These are phyloP conservation scores for Chlorella ohadii DNA, from an alignment of 139 green algal species.

Conservation along the genomic window DNA sequence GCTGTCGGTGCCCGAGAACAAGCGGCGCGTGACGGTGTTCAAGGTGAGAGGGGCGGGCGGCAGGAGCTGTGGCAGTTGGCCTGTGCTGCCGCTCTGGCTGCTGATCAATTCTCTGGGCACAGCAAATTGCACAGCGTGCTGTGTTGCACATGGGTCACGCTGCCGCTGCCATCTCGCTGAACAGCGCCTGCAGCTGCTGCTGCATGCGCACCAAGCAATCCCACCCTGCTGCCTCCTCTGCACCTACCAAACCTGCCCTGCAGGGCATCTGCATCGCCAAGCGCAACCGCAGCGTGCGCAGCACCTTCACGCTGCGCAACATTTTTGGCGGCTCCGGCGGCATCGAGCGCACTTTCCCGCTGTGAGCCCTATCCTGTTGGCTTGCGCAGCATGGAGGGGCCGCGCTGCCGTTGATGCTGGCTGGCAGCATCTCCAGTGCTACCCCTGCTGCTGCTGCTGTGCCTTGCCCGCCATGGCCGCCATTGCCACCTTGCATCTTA, in stretches of 20 bases:
- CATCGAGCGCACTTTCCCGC: constrained; percentile 66
- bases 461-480: too few species aligned
- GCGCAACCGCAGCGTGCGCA: constrained; percentile 49
- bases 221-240: too few species aligned
- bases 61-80: too few species aligned
- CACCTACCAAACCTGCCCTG: too few species aligned
- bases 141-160: too few species aligned
- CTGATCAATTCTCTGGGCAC: too few species aligned
- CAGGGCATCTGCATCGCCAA: constrained; percentile 63
- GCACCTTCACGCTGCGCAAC: constrained; percentile 68
- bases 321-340: constrained; percentile 45
- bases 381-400: not conserved
- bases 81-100: too few species aligned
- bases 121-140: too few species aligned
- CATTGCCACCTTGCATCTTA: too few species aligned
- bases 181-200: too few species aligned
- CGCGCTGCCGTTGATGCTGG: not conserved
- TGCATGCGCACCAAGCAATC: too few species aligned
- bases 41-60: constrained; percentile 3
- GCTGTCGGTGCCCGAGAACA: constrained; percentile 67
- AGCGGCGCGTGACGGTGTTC: constrained; percentile 49
- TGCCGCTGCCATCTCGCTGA: too few species aligned
- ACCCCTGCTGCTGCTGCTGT: not conserved
- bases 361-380: constrained; percentile 39
- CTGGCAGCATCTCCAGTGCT: not conserved